phyloP scores from a whole-genome alignment of 257 asterid species.

The Leonotis leonurus region DNA sequence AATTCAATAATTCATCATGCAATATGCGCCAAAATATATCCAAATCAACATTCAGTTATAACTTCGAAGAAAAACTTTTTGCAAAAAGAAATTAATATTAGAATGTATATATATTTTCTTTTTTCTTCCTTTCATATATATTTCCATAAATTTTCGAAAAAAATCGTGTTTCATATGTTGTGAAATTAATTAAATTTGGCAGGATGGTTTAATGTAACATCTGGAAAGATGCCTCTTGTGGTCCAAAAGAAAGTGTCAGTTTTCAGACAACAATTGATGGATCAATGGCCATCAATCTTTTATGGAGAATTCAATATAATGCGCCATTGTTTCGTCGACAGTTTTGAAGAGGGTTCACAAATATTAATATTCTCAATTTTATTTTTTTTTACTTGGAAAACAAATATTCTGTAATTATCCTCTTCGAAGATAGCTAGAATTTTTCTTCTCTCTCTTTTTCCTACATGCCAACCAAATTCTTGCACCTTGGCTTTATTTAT shows the following conservation, averaged over 20 bases:
- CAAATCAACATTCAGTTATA: too few species aligned
- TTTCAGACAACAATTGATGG: slow-evolving; percentile 47
- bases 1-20: too few species aligned
- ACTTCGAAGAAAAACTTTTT: too few species aligned
- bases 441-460: slow-evolving; percentile 23
- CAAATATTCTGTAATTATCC: background rate
- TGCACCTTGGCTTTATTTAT: slow-evolving; percentile 9
- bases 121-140: background rate
- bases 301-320: slow-evolving; percentile 34
- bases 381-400: background rate
- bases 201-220: slow-evolving; percentile 38
- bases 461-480: slow-evolving; percentile 16
- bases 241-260: slow-evolving; percentile 43
- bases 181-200: slow-evolving; percentile 7
- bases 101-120: background rate
- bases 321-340: slow-evolving; percentile 19
- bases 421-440: slow-evolving; percentile 4
- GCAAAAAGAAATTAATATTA: too few species aligned
- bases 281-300: slow-evolving; percentile 35
- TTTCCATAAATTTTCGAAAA: background rate
- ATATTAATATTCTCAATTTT: background rate
- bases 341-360: slow-evolving; percentile 6
- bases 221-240: slow-evolving; percentile 56
- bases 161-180: background rate
- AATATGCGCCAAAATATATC: too few species aligned